phyloP scores from a whole-genome alignment of 345 rosid genomes.

The Acer yangbiense region DNA sequence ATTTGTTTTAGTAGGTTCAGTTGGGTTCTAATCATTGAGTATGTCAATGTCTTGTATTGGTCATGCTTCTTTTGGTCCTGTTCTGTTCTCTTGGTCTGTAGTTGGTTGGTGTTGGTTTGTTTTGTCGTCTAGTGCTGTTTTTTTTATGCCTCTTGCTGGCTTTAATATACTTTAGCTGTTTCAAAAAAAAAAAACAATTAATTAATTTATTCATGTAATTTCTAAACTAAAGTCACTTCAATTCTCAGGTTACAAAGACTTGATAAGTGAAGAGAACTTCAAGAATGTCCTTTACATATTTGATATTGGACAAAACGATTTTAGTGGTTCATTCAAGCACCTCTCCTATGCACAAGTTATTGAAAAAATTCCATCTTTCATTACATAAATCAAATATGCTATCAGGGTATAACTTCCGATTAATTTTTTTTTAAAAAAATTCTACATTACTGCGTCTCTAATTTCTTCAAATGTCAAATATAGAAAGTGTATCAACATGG shows the following conservation, averaged over 20 bases:
- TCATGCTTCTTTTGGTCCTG: too few relatives aligned
- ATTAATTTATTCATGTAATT: background rate
- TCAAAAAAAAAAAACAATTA: too few relatives aligned
- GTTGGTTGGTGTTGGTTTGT: too few relatives aligned
- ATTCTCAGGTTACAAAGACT: slow-evolving; percentile 37
- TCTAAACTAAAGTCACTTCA: background rate
- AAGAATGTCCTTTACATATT: slow-evolving; percentile 54
- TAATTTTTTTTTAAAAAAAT: too few relatives aligned
- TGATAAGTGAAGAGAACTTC: slow-evolving; percentile 44
- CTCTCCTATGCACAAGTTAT: slow-evolving; percentile 42
- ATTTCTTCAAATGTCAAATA: background rate
- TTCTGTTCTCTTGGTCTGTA: too few relatives aligned
- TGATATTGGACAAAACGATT: slow-evolving; percentile 77
- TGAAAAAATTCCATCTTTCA: slow-evolving; percentile 47
- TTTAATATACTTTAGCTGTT: too few relatives aligned
- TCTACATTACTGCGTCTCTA: too few relatives aligned
- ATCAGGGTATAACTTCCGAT: slow-evolving; percentile 35
- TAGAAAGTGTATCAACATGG: slow-evolving; percentile 52
- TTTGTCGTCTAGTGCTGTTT: too few relatives aligned
- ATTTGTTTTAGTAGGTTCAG: too few relatives aligned
- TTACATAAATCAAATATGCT: slow-evolving; percentile 51
- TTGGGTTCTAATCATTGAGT: too few relatives aligned
- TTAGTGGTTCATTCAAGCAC: slow-evolving; percentile 34
- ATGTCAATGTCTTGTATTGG: too few relatives aligned
- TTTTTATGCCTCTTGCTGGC: too few relatives aligned